Conservation (phyloP, 495 filamentous ascomycete genomes). For the Neurospora discreta region DNA sequence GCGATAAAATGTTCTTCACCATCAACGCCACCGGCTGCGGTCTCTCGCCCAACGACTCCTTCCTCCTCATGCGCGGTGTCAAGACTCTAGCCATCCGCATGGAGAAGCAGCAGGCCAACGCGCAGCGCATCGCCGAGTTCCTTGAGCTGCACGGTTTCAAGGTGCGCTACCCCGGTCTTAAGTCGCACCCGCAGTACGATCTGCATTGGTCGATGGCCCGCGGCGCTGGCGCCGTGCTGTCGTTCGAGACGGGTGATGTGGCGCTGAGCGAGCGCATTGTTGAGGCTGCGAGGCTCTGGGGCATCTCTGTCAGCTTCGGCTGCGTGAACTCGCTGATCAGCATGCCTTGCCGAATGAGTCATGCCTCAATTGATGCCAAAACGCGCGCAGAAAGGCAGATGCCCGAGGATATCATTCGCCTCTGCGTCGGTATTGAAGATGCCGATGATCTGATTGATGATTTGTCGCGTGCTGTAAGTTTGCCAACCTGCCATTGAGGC, state of each 20-base stretch:
- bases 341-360: slow-evolving; percentile 99
- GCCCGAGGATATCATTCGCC: slow-evolving; percentile 89
- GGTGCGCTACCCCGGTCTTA: slow-evolving; percentile 87
- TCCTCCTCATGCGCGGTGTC: slow-evolving; percentile 85
- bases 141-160: slow-evolving; percentile 85
- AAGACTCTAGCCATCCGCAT: slow-evolving; percentile 96
- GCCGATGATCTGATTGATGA: slow-evolving; percentile 88
- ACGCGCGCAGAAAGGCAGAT: slow-evolving; percentile 79
- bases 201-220: slow-evolving; percentile 91
- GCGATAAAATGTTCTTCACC: slow-evolving; percentile 86
- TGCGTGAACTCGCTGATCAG: slow-evolving; percentile 98
- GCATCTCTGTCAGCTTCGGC: slow-evolving; percentile 91
- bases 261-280: slow-evolving; percentile 81
- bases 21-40: slow-evolving; percentile 95
- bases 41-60: slow-evolving; percentile 87
- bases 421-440: slow-evolving; percentile 97
- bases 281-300: slow-evolving; percentile 82
- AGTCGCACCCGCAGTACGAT: slow-evolving; percentile 91
- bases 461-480: slow-evolving; percentile 74
- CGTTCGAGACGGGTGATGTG: slow-evolving; percentile 87
- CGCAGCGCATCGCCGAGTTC: slow-evolving; percentile 82
- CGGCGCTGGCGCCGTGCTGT: slow-evolving; percentile 85
- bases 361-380: slow-evolving; percentile 95
- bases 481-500: neutral
- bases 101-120: slow-evolving; percentile 94